Percentiles rank a stretch among this genome's conserved stretches.
Conservation (phyloP, 306 rosid genomes). For the Delonix regia region DNA sequence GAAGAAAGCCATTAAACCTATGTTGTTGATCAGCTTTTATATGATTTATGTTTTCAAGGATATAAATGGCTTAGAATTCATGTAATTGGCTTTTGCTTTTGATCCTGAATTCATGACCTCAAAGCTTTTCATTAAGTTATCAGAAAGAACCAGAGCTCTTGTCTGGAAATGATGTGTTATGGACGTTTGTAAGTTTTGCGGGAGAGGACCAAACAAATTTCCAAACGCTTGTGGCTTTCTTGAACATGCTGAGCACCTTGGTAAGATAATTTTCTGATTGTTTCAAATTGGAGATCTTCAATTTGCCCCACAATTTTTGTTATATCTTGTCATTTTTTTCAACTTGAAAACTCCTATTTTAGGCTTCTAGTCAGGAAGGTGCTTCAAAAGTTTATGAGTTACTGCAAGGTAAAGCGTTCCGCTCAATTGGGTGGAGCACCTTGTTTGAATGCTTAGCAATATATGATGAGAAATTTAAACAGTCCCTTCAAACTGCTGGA, state of each 20-base stretch:
- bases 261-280: slow-evolving; percentile 48
- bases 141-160: slow-evolving; percentile 97
- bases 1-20: not conserved
- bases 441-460: slow-evolving; percentile 91
- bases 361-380: slow-evolving; percentile 96
- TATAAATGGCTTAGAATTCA: slow-evolving; percentile 15
- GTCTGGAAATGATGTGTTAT: slow-evolving; percentile 86
- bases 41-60: slow-evolving; percentile 4
- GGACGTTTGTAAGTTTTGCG: slow-evolving; percentile 98
- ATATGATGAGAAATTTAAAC: slow-evolving; percentile 92
- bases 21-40: slow-evolving; percentile 28
- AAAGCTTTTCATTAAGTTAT: slow-evolving; percentile 32
- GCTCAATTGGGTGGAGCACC: slow-evolving; percentile 99
- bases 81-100: slow-evolving; percentile 29
- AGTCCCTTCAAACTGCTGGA: slow-evolving; percentile 89
- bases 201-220: slow-evolving; percentile 98
- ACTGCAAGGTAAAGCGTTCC: slow-evolving; percentile 92
- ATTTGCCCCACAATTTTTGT: not conserved
- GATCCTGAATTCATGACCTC: slow-evolving; percentile 46
- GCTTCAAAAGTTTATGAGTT: slow-evolving; percentile 92
- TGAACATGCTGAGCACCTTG: slow-evolving; percentile 96
- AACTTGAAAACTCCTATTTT: slow-evolving; percentile 32
- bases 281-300: slow-evolving; percentile 19
- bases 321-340: slow-evolving; percentile 24
- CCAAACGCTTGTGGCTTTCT: slow-evolving; percentile 90